Evolutionary conservation across 2,329 filamentous ascomycete species (phyloP).

Genomic region (Colletotrichum sidae): DNA sequence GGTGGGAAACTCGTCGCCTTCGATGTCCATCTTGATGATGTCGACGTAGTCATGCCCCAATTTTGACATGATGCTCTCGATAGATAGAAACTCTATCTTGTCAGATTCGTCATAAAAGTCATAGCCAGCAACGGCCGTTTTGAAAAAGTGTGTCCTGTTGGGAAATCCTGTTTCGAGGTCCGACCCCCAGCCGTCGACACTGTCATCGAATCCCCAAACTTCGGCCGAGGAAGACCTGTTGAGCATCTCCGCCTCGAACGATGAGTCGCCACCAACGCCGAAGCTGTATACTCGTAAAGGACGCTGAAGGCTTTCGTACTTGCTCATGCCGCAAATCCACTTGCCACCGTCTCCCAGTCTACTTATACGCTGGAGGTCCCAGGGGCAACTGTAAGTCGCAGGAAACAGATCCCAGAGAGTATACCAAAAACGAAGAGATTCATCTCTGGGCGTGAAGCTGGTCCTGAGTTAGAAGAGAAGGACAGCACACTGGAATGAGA

Average conservation of each 20-base stretch:
- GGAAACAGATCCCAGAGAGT: slow-evolving; percentile 53
- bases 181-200: slow-evolving; percentile 45
- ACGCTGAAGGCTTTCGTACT: slow-evolving; percentile 41
- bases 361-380: slow-evolving; percentile 52
- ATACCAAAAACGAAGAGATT: slow-evolving; percentile 41
- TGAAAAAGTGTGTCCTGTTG: neutral
- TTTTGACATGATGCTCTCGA: slow-evolving; percentile 49
- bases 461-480: neutral
- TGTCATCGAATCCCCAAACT: slow-evolving; percentile 53
- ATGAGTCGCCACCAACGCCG: slow-evolving; percentile 49
- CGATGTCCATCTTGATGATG: slow-evolving; percentile 53
- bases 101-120: slow-evolving; percentile 2
- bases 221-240: slow-evolving; percentile 43
- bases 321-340: slow-evolving; percentile 53
- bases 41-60: slow-evolving; percentile 52
- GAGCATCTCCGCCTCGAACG: slow-evolving; percentile 47
- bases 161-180: neutral
- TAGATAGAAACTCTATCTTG: slow-evolving; percentile 39
- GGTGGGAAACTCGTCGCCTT: slow-evolving; percentile 48
- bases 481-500: neutral
- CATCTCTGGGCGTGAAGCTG: slow-evolving; percentile 13
- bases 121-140: neutral
- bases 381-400: slow-evolving; percentile 51
- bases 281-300: slow-evolving; percentile 51
- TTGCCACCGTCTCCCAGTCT: slow-evolving; percentile 53